phyloP scores from a whole-genome alignment of 2,329 filamentous ascomycete genomes.

The Penicillium polonicum region DNA sequence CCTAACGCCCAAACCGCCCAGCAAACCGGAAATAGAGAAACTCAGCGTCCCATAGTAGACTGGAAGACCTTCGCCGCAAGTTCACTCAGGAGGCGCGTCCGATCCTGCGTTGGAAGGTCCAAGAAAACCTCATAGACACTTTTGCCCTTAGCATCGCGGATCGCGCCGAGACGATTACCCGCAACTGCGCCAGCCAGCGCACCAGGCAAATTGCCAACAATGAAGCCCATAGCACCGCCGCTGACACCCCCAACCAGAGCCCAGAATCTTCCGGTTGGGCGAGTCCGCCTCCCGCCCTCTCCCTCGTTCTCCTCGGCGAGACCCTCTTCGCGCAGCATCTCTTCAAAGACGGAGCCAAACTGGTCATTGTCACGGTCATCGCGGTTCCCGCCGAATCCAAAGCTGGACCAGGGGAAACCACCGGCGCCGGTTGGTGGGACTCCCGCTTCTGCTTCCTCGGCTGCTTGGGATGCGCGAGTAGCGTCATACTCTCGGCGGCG shows the following conservation, averaged over 20 bases:
- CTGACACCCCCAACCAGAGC: conserved; percentile 78
- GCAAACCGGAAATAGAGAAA: not conserved
- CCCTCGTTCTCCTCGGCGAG: conserved; percentile 70
- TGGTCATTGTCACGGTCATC: conserved; percentile 62
- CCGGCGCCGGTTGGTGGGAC: conserved; percentile 45
- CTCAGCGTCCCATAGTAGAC: conserved; percentile 35
- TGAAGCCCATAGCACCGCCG: conserved; percentile 89
- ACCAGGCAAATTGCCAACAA: conserved; percentile 88
- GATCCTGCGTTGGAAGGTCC: conserved; percentile 80
- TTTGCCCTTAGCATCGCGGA: conserved; percentile 88
- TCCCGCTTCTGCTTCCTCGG: conserved; percentile 51
- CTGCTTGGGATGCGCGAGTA: conserved; percentile 56
- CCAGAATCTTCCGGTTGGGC: conserved; percentile 77
- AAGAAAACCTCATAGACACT: conserved; percentile 89
- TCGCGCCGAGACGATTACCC: conserved; percentile 84
- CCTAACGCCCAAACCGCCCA: conserved; percentile 6
- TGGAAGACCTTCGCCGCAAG: conserved; percentile 80
- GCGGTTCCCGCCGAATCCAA: conserved; percentile 54
- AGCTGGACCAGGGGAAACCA: conserved; percentile 75
- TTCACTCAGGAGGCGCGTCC: conserved; percentile 76
- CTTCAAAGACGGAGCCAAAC: conserved; percentile 83
- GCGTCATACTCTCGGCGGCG: conserved; percentile 83
- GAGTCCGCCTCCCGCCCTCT: conserved; percentile 38
- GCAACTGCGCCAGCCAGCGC: conserved; percentile 86
- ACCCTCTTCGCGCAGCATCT: conserved; percentile 85